A percentile compares a stretch with the other conserved stretches of the same genome.
phyloP scores from a whole-genome alignment of 306 rosid genomes.

The Comarum palustre region DNA sequence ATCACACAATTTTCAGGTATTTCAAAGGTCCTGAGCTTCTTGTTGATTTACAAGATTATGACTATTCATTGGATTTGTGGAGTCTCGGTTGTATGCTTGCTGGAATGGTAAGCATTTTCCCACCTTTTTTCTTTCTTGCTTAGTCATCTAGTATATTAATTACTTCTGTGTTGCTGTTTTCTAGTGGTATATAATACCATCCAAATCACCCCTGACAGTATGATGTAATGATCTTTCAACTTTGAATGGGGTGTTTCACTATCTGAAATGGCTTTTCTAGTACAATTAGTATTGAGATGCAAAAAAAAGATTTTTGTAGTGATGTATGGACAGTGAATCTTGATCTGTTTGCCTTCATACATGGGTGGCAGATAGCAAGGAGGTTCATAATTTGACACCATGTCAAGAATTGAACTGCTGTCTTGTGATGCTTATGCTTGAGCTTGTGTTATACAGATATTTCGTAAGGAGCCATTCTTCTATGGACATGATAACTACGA shows the following conservation, averaged over 20 bases:
- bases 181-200: background rate
- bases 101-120: conserved; percentile 68
- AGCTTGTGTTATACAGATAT: conserved; percentile 58
- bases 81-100: conserved; percentile 97
- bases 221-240: background rate
- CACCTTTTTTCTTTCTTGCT: background rate
- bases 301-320: background rate
- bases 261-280: background rate
- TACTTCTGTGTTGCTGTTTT: background rate
- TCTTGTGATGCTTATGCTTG: conserved; percentile 39
- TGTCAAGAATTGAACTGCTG: conserved; percentile 21
- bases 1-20: conserved; percentile 50
- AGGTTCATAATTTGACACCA: conserved; percentile 22
- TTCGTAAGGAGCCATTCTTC: conserved; percentile 96
- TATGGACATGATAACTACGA: conserved; percentile 91
- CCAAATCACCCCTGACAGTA: background rate
- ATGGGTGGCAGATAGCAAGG: conserved; percentile 31
- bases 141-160: background rate
- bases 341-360: conserved; percentile 32
- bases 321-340: conserved; percentile 12
- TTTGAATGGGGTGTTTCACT: background rate
- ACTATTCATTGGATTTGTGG: conserved; percentile 87
- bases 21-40: conserved; percentile 97
- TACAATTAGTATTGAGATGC: background rate
- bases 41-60: conserved; percentile 96